phyloP scores from a whole-genome alignment of 352 stramenopile species.

The Phytophthora pinifolia region DNA sequence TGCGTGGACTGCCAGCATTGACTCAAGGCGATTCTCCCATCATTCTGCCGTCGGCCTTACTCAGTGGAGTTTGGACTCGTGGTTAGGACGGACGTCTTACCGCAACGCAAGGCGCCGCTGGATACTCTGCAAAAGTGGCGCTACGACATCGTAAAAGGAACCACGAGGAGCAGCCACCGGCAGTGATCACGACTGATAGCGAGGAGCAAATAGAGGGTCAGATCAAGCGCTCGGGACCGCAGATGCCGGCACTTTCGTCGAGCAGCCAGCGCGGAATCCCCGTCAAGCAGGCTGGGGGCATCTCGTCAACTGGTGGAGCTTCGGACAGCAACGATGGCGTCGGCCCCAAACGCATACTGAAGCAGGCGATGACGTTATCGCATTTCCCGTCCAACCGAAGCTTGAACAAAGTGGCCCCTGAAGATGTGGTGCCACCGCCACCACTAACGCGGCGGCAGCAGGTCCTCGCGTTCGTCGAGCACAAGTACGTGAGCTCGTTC shows the following conservation, averaged over 20 bases:
- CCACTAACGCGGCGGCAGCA: slow-evolving; percentile 43
- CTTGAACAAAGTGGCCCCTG: slow-evolving; percentile 68
- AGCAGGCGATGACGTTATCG: slow-evolving; percentile 32
- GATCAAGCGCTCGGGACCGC: slow-evolving; percentile 19
- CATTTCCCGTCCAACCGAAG: slow-evolving; percentile 48
- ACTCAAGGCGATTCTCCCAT: slow-evolving; percentile 16
- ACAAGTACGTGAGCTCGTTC: slow-evolving; percentile 66
- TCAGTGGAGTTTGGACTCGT: background rate
- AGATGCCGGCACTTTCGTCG: slow-evolving; percentile 35
- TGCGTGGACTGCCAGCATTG: background rate
- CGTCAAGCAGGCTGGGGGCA: slow-evolving; percentile 23
- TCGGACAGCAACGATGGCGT: slow-evolving; percentile 19
- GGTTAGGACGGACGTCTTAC: slow-evolving; percentile 11
- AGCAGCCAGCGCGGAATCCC: slow-evolving; percentile 35
- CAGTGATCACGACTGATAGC: slow-evolving; percentile 30
- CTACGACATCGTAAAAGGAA: slow-evolving; percentile 43
- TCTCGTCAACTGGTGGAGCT: slow-evolving; percentile 1
- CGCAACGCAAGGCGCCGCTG: slow-evolving; percentile 7
- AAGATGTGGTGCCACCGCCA: slow-evolving; percentile 40
- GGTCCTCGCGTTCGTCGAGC: slow-evolving; percentile 59
- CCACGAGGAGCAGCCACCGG: slow-evolving; percentile 38
- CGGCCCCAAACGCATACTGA: slow-evolving; percentile 36
- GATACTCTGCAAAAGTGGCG: slow-evolving; percentile 38
- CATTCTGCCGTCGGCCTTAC: background rate
- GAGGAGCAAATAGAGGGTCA: slow-evolving; percentile 29